phyloP scores from a whole-genome alignment of 2,329 filamentous ascomycete genomes.

The Trichophyton simii region DNA sequence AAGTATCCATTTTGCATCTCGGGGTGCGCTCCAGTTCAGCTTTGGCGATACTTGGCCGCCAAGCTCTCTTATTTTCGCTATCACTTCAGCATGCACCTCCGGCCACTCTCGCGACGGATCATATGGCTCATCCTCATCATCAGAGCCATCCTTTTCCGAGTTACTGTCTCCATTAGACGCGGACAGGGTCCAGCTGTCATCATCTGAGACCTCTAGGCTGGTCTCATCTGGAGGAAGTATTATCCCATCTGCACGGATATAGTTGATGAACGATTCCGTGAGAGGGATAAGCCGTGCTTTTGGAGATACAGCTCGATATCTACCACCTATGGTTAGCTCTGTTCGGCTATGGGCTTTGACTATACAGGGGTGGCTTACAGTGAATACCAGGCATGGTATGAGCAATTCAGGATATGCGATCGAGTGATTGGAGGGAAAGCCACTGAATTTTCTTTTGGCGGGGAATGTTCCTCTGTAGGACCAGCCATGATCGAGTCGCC shows the following conservation, averaged over 20 bases:
- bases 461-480: background rate
- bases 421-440: constrained; percentile 72
- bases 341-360: background rate
- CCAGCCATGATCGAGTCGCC: background rate
- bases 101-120: constrained; percentile 47
- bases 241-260: constrained; percentile 86
- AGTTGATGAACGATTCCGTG: constrained; percentile 61
- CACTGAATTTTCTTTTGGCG: background rate
- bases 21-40: constrained; percentile 93
- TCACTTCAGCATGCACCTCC: constrained; percentile 65
- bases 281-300: constrained; percentile 78
- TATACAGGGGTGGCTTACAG: constrained; percentile 37
- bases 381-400: constrained; percentile 84
- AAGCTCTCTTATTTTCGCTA: constrained; percentile 62
- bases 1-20: constrained; percentile 88
- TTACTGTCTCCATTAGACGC: constrained; percentile 32
- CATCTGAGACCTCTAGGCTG: constrained; percentile 25
- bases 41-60: constrained; percentile 84
- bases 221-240: constrained; percentile 48
- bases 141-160: constrained; percentile 43
- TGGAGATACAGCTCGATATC: constrained; percentile 67
- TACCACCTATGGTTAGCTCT: constrained; percentile 21
- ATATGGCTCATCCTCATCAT: constrained; percentile 46
- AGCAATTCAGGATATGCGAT: constrained; percentile 84
- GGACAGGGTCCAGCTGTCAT: constrained; percentile 50